Percentiles rank a stretch among this genome's conserved stretches.
These are phyloP conservation scores for Schizophyllum commune DNA, from an alignment of 1,284 basidiomycete species.

Conservation along the genomic window DNA sequence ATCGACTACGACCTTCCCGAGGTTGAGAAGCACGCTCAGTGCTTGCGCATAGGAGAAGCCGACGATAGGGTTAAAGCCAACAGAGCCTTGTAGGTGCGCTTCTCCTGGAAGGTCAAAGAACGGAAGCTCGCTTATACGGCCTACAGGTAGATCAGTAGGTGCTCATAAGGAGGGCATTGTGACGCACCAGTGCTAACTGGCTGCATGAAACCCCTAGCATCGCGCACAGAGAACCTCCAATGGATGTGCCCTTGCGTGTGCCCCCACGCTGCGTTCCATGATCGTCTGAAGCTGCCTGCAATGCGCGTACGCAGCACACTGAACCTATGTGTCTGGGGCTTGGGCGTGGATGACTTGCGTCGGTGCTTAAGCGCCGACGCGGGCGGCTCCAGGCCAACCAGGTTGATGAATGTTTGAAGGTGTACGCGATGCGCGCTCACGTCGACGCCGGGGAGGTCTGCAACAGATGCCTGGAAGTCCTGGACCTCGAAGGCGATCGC, in stretches of 20 bases:
- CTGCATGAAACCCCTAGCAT: slow-evolving; percentile 37
- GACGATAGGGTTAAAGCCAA: background rate
- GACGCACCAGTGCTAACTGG: slow-evolving; percentile 7
- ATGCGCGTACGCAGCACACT: slow-evolving; percentile 55
- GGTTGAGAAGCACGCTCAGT: background rate
- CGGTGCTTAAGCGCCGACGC: slow-evolving; percentile 39
- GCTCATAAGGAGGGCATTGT: slow-evolving; percentile 13
- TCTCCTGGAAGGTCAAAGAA: background rate
- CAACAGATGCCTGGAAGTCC: slow-evolving; percentile 40
- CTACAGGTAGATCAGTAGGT: slow-evolving; percentile 11
- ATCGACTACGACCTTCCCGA: background rate
- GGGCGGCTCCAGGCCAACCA: slow-evolving; percentile 43
- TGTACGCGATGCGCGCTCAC: background rate
- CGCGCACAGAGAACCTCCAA: slow-evolving; percentile 41
- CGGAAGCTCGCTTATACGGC: slow-evolving; percentile 15
- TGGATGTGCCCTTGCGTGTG: slow-evolving; percentile 47
- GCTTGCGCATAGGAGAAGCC: background rate
- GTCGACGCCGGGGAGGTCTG: slow-evolving; percentile 37
- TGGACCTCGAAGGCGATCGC: slow-evolving; percentile 61
- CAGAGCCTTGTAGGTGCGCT: background rate
- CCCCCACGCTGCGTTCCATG: slow-evolving; percentile 63
- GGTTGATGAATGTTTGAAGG: slow-evolving; percentile 34
- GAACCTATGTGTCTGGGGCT: slow-evolving; percentile 35
- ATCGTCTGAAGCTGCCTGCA: slow-evolving; percentile 48
- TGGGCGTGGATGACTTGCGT: slow-evolving; percentile 17